Conservation (phyloP, 441 rosid genomes). For the Populus hybrid region DNA sequence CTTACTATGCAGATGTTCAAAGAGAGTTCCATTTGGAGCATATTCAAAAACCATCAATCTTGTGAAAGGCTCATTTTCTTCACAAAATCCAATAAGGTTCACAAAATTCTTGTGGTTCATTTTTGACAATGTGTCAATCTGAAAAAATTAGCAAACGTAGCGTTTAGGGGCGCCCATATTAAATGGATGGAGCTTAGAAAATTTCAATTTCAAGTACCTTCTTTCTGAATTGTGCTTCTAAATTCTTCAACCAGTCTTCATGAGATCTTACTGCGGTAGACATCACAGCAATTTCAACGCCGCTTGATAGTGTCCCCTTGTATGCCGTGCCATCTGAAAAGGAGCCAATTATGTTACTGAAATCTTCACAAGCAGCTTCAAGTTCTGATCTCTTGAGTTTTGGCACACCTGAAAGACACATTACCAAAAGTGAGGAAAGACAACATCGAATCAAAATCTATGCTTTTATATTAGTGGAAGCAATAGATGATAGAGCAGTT, state of each 20-base stretch:
- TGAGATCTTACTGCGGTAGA: constrained; percentile 47
- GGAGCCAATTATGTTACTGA: constrained; percentile 86
- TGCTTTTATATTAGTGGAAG: not conserved
- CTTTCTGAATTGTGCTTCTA: constrained; percentile 64
- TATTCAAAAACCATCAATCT: constrained; percentile 96
- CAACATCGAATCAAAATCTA: constrained; percentile 1
- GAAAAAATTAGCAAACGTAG: constrained; percentile 24
- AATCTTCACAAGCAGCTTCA: constrained; percentile 94
- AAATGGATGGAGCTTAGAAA: not conserved
- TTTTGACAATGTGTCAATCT: constrained; percentile 75
- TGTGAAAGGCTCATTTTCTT: constrained; percentile 75
- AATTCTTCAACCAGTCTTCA: constrained; percentile 59
- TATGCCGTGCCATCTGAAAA: constrained; percentile 66
- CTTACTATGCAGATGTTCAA: constrained; percentile 93
- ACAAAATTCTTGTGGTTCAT: constrained; percentile 91
- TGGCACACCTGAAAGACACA: constrained; percentile 61
- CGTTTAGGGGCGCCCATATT: constrained; percentile 10
- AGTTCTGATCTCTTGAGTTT: constrained; percentile 82
- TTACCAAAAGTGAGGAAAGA: constrained; percentile 4
- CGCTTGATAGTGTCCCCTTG: constrained; percentile 90
- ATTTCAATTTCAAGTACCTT: constrained; percentile 48
- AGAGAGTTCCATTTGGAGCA: constrained; percentile 92
- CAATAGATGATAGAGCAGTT: not conserved
- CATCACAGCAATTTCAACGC: constrained; percentile 85
- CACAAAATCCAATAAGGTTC: constrained; percentile 84